These are phyloP conservation scores for Suillus paluster DNA, from an alignment of 768 basidiomycete genomes.

Conservation along the genomic window DNA sequence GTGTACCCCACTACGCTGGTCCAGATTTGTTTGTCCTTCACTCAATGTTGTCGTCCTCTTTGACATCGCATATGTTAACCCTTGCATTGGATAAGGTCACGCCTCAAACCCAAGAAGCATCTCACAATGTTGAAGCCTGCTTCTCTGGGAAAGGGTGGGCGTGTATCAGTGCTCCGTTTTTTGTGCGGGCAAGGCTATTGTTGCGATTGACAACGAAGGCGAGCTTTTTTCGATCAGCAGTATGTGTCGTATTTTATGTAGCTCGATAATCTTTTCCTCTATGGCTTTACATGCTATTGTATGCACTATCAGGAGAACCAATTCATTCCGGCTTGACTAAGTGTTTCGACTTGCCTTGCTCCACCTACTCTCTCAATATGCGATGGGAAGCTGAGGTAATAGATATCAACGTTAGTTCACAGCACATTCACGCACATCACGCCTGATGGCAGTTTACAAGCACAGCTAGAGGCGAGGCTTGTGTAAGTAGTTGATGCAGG, in stretches of 20 bases:
- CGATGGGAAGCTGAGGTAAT: neutral
- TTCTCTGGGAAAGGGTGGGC: constrained; percentile 26
- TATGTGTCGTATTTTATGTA: too few relatives aligned
- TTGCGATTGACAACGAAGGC: constrained; percentile 31
- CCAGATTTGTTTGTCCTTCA: neutral
- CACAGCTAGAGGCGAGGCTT: constrained; percentile 50
- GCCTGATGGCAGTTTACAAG: constrained; percentile 47
- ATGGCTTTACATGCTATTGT: too few relatives aligned
- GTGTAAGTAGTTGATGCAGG: constrained; percentile 34
- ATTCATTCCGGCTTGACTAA: too few relatives aligned
- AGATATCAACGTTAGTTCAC: neutral
- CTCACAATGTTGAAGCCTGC: neutral
- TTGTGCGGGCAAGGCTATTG: constrained; percentile 42
- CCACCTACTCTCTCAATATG: neutral
- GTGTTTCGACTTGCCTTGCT: constrained; percentile 24
- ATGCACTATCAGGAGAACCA: too few relatives aligned
- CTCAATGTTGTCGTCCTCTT: neutral
- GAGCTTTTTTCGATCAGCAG: neutral
- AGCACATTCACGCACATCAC: constrained; percentile 53
- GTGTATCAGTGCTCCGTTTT: neutral
- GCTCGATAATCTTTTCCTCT: too few relatives aligned
- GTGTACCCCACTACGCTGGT: neutral
- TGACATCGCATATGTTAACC: neutral
- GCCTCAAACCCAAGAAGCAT: neutral
- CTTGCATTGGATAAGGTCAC: neutral